phyloP scores from a whole-genome alignment of 2,329 filamentous ascomycete genomes.

The Neonectria faginata region DNA sequence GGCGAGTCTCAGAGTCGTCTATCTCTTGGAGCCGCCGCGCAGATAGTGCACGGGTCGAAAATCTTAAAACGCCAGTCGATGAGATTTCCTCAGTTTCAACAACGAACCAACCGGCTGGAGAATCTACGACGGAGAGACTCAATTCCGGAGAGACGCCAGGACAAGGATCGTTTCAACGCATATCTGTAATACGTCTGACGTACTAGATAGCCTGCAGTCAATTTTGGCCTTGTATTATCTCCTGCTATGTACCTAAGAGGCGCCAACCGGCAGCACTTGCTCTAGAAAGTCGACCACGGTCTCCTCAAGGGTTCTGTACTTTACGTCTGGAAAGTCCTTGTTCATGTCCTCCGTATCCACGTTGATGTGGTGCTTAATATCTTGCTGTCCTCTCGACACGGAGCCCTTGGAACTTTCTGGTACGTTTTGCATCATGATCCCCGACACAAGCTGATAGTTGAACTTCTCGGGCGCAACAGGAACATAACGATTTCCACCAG shows the following conservation, averaged over 20 bases:
- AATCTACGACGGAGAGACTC: too few species aligned
- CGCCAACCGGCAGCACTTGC: neutral
- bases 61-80: too few species aligned
- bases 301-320: slow-evolving; percentile 7
- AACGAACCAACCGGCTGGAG: too few species aligned
- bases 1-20: too few species aligned
- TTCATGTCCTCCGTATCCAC: slow-evolving; percentile 2
- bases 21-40: too few species aligned
- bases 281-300: slow-evolving; percentile 16
- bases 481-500: slow-evolving; percentile 23
- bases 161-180: too few species aligned
- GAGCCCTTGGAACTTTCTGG: neutral
- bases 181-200: too few species aligned
- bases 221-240: neutral
- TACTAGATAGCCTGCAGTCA: too few species aligned
- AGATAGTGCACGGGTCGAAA: too few species aligned
- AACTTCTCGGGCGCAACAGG: slow-evolving; percentile 27
- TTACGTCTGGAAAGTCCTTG: slow-evolving; percentile 11
- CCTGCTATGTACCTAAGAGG: neutral
- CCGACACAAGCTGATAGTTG: slow-evolving; percentile 24
- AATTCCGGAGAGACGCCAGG: too few species aligned
- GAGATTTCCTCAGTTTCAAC: too few species aligned
- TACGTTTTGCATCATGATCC: slow-evolving; percentile 11
- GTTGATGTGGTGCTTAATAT: slow-evolving; percentile 15
- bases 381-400: slow-evolving; percentile 6